Evolutionary conservation across 177 flowering plant species (phyloP).

Genomic region (Tripterygium wilfordii): DNA sequence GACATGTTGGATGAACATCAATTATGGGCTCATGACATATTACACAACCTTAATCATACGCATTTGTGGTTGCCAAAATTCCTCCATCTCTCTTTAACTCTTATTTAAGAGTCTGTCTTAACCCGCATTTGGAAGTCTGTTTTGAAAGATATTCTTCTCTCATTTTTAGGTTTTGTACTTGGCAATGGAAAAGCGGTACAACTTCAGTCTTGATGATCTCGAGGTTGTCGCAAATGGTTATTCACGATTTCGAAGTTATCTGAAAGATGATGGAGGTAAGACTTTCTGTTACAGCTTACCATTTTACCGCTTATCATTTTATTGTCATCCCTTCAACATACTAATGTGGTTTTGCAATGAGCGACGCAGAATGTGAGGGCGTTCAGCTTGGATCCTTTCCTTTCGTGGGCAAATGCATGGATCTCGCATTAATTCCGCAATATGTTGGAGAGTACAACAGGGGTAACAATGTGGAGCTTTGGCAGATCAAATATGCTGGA

Average conservation of each 20-base stretch:
- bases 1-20: no score
- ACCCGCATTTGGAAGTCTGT: neutral
- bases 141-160: neutral
- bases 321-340: neutral
- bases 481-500: constrained; percentile 55
- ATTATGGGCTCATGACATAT: no score
- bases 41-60: no score
- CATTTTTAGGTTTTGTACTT: constrained; percentile 61
- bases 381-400: constrained; percentile 11
- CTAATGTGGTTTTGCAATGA: constrained; percentile 2
- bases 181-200: constrained; percentile 88
- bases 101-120: neutral
- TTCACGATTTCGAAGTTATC: constrained; percentile 55
- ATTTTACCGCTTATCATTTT: neutral
- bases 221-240: constrained; percentile 89
- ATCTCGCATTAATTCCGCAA: constrained; percentile 63
- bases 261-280: constrained; percentile 45
- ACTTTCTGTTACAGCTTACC: neutral
- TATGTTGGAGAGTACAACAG: constrained; percentile 62
- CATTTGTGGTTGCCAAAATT: neutral
- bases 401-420: constrained; percentile 55
- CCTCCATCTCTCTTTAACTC: neutral
- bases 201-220: constrained; percentile 77
- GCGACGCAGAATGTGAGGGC: constrained; percentile 35
- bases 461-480: constrained; percentile 75